Base-by-base conservation (phyloP, 176 grass and related monocot species). In the Saccharum spontaneum region DNA sequence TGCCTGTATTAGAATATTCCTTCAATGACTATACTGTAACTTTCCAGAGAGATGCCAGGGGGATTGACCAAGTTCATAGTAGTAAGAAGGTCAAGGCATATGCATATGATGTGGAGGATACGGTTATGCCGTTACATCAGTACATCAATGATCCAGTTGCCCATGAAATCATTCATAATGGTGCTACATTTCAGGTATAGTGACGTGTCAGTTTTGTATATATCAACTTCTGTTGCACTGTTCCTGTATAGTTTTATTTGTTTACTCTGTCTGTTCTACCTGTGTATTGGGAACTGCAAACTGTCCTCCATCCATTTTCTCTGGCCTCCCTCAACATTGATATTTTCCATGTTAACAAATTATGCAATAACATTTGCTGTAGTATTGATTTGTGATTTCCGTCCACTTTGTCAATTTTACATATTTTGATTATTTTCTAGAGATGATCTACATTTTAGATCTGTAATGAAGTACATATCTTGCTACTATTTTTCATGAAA, bases 141-240 rank as follows among this genome's bases (percentile, higher is more conserved):
- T 99, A 92, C 75, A 91, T 99, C 76, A 89, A 92, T 86, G 81
- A 99, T 82, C 97, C 94, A 65, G 38, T 97, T 85, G 91, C 88
- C 67, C 97, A 99, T 91, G 94, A 99, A 67, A 93, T 99, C 78
- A 88, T 99, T 90, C 97, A 99, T 78, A 99, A 99, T 69, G 97
- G 97, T 24, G 90, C 93, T 71, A 97, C 97, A 20, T 99, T 99
- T 94, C 97, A 99, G 90, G 97, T 97, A 79, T 38, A 11, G 40
- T 18, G 71, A 74, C 5, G n/a, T 76, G n/a, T 75, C 22, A 10
- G 22, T 64, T 72, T 76, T 10, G 30, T 69, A 34, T 49, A 81
- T 77, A 55, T 77, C 65, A 41, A 78, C 1, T 71, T 83, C 34
- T 67, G 37, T 20, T 71, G 10, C 34, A 31, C 10, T 75, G 40